Conservation (phyloP, 1,284 basidiomycete species). For the Fomitopsis betulina region DNA sequence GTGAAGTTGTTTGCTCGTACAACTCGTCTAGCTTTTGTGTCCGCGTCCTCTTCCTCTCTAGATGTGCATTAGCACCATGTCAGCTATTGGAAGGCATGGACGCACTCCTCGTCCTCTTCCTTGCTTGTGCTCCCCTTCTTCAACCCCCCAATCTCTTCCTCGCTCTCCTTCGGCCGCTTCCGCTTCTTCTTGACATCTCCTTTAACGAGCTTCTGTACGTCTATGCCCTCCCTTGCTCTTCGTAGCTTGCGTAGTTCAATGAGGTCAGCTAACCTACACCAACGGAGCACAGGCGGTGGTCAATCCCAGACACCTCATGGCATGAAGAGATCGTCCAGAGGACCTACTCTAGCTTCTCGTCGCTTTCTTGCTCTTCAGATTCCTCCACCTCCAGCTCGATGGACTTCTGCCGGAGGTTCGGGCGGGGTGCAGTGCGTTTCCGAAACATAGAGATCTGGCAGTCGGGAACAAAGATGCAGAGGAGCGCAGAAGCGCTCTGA, state of each 20-base stretch:
- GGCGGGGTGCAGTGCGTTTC: slow-evolving; percentile 58
- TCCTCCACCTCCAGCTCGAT: slow-evolving; percentile 30
- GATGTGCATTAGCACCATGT: not conserved
- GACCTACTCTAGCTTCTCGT: slow-evolving; percentile 47
- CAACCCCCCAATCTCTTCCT: slow-evolving; percentile 53
- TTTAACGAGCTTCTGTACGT: slow-evolving; percentile 77
- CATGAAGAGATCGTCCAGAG: slow-evolving; percentile 7
- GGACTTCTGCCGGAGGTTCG: slow-evolving; percentile 43
- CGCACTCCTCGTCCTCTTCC: slow-evolving; percentile 57
- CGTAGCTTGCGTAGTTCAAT: slow-evolving; percentile 81
- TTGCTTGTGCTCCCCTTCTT: slow-evolving; percentile 36
- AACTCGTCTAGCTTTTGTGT: slow-evolving; percentile 67
- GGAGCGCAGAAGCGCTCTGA: not conserved
- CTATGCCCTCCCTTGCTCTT: slow-evolving; percentile 79
- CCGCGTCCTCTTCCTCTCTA: slow-evolving; percentile 60
- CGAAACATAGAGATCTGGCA: slow-evolving; percentile 43
- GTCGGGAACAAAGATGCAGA: not conserved
- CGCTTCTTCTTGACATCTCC: slow-evolving; percentile 77
- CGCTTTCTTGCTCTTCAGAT: slow-evolving; percentile 32
- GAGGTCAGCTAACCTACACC: slow-evolving; percentile 70
- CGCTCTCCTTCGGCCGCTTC: slow-evolving; percentile 49
- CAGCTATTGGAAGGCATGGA: not conserved
- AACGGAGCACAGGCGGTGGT: not conserved
- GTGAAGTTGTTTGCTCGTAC: slow-evolving; percentile 93
- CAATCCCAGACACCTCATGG: not conserved